These are phyloP conservation scores for Globisporangium nunn DNA, from an alignment of 352 stramenopile genomes.

Conservation along the genomic window DNA sequence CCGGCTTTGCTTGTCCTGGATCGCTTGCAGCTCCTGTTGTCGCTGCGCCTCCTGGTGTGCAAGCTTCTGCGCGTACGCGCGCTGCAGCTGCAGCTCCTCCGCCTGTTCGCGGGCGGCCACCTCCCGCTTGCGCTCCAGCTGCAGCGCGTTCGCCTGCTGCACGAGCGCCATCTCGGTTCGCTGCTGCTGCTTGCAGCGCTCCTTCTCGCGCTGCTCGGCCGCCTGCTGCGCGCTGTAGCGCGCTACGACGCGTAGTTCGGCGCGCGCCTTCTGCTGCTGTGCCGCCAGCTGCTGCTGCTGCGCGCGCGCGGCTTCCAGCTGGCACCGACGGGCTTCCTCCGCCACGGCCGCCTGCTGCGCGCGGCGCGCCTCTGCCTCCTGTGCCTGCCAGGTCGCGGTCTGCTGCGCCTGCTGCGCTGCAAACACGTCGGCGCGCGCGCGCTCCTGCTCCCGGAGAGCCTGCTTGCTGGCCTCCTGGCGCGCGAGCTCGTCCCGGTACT, in stretches of 20 bases:
- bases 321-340: slow-evolving; percentile 32
- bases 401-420: slow-evolving; percentile 31
- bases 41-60: slow-evolving; percentile 36
- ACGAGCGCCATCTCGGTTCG: slow-evolving; percentile 37
- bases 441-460: slow-evolving; percentile 18
- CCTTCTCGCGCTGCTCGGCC: slow-evolving; percentile 35
- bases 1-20: slow-evolving; percentile 42
- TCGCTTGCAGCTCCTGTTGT: slow-evolving; percentile 33
- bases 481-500: slow-evolving; percentile 33
- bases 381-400: slow-evolving; percentile 30
- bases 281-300: slow-evolving; percentile 25
- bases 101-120: slow-evolving; percentile 29
- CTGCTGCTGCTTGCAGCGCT: slow-evolving; percentile 34
- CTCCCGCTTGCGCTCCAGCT: slow-evolving; percentile 43
- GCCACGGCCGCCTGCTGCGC: slow-evolving; percentile 23
- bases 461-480: slow-evolving; percentile 39
- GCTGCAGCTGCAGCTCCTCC: slow-evolving; percentile 33
- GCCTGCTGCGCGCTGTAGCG: slow-evolving; percentile 35
- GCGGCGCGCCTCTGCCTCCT: slow-evolving; percentile 27
- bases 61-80: slow-evolving; percentile 43
- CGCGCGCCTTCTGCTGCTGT: slow-evolving; percentile 31
- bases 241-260: slow-evolving; percentile 36
- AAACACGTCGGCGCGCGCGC: slow-evolving; percentile 26
- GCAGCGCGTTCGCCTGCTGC: slow-evolving; percentile 40
- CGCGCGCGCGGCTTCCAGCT: slow-evolving; percentile 31